Conservation (phyloP, 768 basidiomycete genomes). For the Boletus rex-veris region DNA sequence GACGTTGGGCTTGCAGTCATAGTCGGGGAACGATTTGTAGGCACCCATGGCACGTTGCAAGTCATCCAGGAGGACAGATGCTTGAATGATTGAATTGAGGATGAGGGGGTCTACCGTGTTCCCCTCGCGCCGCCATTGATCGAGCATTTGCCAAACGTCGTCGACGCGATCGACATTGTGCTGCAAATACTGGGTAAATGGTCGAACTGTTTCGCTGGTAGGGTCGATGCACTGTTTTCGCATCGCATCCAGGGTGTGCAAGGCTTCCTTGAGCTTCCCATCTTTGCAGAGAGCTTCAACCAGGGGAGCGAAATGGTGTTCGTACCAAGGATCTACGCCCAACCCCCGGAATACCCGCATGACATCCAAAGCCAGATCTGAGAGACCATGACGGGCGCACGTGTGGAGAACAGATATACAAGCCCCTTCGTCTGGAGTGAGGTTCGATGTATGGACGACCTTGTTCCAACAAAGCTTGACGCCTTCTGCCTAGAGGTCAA, state of each 20-base stretch:
- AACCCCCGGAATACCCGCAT: conserved; percentile 52
- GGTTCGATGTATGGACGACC: conserved; percentile 46
- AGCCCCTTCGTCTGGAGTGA: conserved; percentile 72
- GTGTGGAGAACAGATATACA: conserved; percentile 67
- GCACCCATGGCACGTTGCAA: conserved; percentile 73
- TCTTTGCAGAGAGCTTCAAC: conserved; percentile 68
- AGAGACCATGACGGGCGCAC: conserved; percentile 68
- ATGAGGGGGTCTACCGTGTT: conserved; percentile 52
- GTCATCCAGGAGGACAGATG: conserved; percentile 57
- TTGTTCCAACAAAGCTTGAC: conserved; percentile 60
- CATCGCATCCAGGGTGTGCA: conserved; percentile 59
- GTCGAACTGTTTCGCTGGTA: conserved; percentile 46
- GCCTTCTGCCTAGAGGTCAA: conserved; percentile 55
- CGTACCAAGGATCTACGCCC: conserved; percentile 48
- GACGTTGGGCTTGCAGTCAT: conserved; percentile 53
- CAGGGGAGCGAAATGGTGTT: conserved; percentile 75
- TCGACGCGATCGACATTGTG: conserved; percentile 55
- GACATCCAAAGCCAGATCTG: conserved; percentile 65
- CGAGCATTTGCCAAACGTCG: conserved; percentile 58
- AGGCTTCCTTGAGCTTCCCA: conserved; percentile 57
- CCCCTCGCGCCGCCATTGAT: conserved; percentile 53
- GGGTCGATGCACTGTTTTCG: conserved; percentile 50
- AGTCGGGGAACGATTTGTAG: conserved; percentile 61
- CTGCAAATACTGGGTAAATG: conserved; percentile 50
- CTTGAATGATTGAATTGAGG: conserved; percentile 66